phyloP scores from a whole-genome alignment of 306 rosid species.

The Neltuma alba region DNA sequence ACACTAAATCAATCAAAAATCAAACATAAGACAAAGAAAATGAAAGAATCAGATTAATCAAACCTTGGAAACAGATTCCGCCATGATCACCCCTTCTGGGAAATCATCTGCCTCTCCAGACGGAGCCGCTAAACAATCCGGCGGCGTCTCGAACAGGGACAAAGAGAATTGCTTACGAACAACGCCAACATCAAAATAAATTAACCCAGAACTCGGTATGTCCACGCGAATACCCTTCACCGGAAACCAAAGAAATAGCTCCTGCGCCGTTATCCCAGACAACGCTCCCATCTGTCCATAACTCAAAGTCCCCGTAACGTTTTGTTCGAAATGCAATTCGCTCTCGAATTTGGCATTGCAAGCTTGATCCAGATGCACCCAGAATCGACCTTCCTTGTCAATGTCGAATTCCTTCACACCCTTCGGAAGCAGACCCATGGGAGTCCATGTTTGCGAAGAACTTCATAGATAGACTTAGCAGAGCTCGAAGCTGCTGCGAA shows the following conservation, averaged over 20 bases:
- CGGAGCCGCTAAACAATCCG: conserved; percentile 57
- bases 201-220: conserved; percentile 76
- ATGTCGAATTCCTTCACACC: conserved; percentile 62
- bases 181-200: conserved; percentile 83
- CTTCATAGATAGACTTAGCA: conserved; percentile 63
- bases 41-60: not conserved
- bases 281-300: conserved; percentile 64
- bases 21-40: not conserved
- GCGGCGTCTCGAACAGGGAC: conserved; percentile 83
- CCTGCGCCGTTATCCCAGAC: conserved; percentile 76
- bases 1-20: conserved; percentile 3
- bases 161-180: conserved; percentile 69
- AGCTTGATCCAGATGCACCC: conserved; percentile 73
- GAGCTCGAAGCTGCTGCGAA: not conserved
- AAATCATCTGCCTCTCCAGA: conserved; percentile 20
- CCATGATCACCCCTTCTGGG: not conserved
- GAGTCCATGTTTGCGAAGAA: conserved; percentile 59
- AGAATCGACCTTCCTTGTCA: conserved; percentile 51
- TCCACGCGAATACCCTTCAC: conserved; percentile 85
- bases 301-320: conserved; percentile 69
- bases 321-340: conserved; percentile 76
- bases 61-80: conserved; percentile 45
- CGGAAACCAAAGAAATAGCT: conserved; percentile 82
- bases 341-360: conserved; percentile 90
- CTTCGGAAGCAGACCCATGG: conserved; percentile 80